Base-by-base conservation (phyloP, 352 stramenopile genomes). In the Phytophthora cajani region DNA sequence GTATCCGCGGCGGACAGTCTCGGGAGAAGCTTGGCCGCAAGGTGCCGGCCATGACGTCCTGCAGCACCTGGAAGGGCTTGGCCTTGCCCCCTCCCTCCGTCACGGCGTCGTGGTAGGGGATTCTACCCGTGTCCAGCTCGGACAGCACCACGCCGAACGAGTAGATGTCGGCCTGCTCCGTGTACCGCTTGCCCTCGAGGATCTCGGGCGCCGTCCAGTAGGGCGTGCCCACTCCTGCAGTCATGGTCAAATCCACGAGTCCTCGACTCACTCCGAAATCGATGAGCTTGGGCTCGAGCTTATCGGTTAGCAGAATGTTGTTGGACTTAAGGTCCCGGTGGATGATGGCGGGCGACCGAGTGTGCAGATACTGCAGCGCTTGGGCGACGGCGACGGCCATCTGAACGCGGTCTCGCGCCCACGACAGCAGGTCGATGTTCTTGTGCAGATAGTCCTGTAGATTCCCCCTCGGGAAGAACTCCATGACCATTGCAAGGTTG, bases 181-280 rank as follows among this genome's bases (percentile, higher is more conserved):
- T 84, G 69, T 86, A 92, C 3, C 64, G 40, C 17, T 88, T 77
- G 25, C 79, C 77, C 30, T 81, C 60, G 19, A 92, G 58, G 14
- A 96, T 72, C 61, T 97, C 89, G 0, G 87, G 89, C 0, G 88
- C 88, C 1, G 90, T 89, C 78, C 92, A 96, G 44, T 89, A 88
- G 21, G 82, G 79, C n/a, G 88, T 96, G 4, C 89, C 88, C 30
- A 91, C 91, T 19, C 91, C 86, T 1, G 88, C 53, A 78, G 78
- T 77, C 90, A 87, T 56, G 61, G 61, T 69, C 23, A 58, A 11
- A 30, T 74, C 67, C 8, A 62, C 33, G 27, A 51, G 17, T 8
- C 46, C 60, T 3, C 67, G 87, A 30, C 72, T 85, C 71, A 93
- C 70, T 38, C 90, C 90, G 71, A 97, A 96, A 71, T 97, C 88